A percentile compares a stretch with the other conserved stretches of the same genome.
These are phyloP conservation scores for Hypoxylon subgilvum DNA, from an alignment of 495 filamentous ascomycete species.

Conservation along the genomic window DNA sequence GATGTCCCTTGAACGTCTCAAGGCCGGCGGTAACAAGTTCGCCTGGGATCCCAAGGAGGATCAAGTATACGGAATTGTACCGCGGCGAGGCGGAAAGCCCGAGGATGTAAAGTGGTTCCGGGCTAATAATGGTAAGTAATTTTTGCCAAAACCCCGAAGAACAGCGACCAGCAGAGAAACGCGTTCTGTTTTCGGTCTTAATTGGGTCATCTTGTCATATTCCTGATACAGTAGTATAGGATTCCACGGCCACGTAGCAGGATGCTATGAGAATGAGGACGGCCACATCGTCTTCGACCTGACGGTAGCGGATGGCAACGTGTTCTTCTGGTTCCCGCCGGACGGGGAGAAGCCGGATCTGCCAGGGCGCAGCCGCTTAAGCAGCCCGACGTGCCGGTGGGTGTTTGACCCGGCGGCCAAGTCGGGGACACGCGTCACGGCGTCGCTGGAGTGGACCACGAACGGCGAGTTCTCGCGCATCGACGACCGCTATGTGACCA, in stretches of 20 bases:
- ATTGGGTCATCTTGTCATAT: no score
- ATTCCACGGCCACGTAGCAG: constrained; percentile 59
- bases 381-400: constrained; percentile 59
- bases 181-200: no score
- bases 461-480: constrained; percentile 66
- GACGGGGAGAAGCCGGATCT: constrained; percentile 38
- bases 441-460: constrained; percentile 47
- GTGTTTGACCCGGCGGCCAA: constrained; percentile 56
- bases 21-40: constrained; percentile 61
- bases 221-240: constrained; percentile 35
- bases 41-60: constrained; percentile 61
- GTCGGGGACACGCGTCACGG: constrained; percentile 45
- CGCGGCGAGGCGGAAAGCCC: constrained; percentile 53
- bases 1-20: constrained; percentile 57
- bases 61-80: constrained; percentile 58
- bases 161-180: not conserved
- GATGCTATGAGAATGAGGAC: constrained; percentile 56
- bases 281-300: constrained; percentile 60
- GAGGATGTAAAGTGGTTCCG: constrained; percentile 59
- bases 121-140: constrained; percentile 52
- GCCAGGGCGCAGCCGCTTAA: constrained; percentile 46
- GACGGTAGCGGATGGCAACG: constrained; percentile 61
- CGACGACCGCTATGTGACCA: constrained; percentile 61
- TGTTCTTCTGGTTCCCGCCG: constrained; percentile 64
- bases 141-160: not conserved